Evolutionary conservation across 2,329 filamentous ascomycete species (phyloP).

Genomic region (Incumbomyces lentus): DNA sequence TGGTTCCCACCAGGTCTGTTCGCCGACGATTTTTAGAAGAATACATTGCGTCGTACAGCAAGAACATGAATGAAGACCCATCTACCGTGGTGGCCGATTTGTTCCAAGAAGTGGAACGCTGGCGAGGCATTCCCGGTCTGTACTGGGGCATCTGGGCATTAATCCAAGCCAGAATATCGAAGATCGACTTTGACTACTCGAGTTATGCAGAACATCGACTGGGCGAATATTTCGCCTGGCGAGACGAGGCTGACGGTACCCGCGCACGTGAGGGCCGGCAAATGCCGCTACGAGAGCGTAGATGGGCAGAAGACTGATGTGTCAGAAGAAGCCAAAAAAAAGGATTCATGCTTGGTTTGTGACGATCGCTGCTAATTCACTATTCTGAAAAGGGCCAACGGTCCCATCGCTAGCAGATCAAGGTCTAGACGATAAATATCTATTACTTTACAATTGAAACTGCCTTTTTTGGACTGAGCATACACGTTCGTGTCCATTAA

Average conservation of each 20-base stretch:
- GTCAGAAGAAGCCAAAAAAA: neutral
- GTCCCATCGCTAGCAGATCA: too few relatives aligned
- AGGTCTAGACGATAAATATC: too few relatives aligned
- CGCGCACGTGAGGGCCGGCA: conserved; percentile 46
- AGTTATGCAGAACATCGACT: conserved; percentile 77
- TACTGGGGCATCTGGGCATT: conserved; percentile 86
- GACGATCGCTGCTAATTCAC: too few relatives aligned
- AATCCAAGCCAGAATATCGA: conserved; percentile 86
- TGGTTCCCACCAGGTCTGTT: conserved; percentile 66
- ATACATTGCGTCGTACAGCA: conserved; percentile 68
- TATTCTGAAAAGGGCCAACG: too few relatives aligned
- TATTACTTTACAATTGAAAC: too few relatives aligned
- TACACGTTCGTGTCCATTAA: too few relatives aligned
- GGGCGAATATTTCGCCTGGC: conserved; percentile 89
- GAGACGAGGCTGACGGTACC: conserved; percentile 55
- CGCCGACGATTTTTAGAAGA: conserved; percentile 71
- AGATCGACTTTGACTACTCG: conserved; percentile 95
- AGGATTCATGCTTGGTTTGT: too few relatives aligned
- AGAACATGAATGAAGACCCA: conserved; percentile 36
- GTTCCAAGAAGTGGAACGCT: conserved; percentile 72
- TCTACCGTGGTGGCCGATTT: conserved; percentile 57
- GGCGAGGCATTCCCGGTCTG: conserved; percentile 81
- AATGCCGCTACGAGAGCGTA: conserved; percentile 62
- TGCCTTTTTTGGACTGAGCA: too few relatives aligned
- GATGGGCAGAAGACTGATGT: conserved; percentile 58